Percentiles rank a stretch among this genome's conserved stretches.
phyloP scores from a whole-genome alignment of 2,329 filamentous ascomycete genomes.

The Lanzia echinophila region DNA sequence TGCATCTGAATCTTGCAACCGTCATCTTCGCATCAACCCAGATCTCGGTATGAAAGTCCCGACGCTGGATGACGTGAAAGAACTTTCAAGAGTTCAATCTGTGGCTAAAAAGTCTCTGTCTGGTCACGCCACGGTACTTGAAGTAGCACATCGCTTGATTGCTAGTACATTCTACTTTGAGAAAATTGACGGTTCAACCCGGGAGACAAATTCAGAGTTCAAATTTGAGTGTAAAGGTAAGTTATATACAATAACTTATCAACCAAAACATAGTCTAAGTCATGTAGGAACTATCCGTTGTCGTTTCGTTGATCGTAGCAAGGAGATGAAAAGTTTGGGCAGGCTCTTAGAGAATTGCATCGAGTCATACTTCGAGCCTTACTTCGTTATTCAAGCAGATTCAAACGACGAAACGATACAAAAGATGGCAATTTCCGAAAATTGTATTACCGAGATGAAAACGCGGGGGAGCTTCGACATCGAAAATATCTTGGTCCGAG shows the following conservation, averaged over 20 bases:
- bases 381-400: conserved; percentile 3
- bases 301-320: background rate
- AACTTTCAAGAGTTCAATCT: conserved; percentile 4
- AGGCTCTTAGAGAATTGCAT: background rate
- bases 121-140: background rate
- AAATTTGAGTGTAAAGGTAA: conserved; percentile 4
- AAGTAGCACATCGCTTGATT: conserved; percentile 15
- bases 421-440: conserved; percentile 1
- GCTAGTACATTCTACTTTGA: conserved; percentile 18
- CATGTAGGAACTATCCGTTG: conserved; percentile 1
- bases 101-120: background rate
- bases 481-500: background rate
- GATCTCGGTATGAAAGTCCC: conserved; percentile 7
- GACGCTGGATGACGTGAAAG: conserved; percentile 8
- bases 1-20: background rate
- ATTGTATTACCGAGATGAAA: background rate
- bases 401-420: background rate
- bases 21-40: conserved; percentile 10
- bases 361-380: conserved; percentile 1
- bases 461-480: background rate
- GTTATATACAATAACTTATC: background rate
- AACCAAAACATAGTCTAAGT: background rate
- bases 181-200: conserved; percentile 3
- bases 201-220: background rate
- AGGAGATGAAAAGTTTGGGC: conserved; percentile 3